Base-by-base conservation (phyloP, 2,329 filamentous ascomycete genomes). In the Fusarium goolgardi region DNA sequence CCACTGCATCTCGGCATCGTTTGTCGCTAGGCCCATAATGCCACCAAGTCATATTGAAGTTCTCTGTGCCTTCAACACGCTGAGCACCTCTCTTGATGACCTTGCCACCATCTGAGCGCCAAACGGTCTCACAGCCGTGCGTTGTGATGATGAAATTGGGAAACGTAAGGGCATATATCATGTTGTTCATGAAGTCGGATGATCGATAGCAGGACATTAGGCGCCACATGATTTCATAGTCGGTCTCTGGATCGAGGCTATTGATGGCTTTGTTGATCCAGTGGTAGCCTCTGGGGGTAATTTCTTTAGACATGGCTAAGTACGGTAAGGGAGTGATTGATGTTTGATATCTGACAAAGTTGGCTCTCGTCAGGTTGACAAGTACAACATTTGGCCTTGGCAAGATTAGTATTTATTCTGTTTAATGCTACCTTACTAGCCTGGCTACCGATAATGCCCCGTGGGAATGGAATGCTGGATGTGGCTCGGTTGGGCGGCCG, bases 21-120 rank as follows among this genome's bases (percentile, higher is more conserved):
- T 31, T 12, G 8, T 55, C 55, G 12, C 49, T 57, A 1, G 49
- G 55, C 0, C 55, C 49, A 1, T 57, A 57, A 4, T 55, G 49
- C 49, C 55, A 57, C 55, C 55, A 57, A 3, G 55, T 57, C 55
- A 57, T 57, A 10, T 57, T 57, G 49, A 20, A 57, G 13, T 57
- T 57, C 5, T 57, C 55, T 3, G 55, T 57, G 0, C 55, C 55
- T 23, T 57, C 55, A 5, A 57, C 55, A 8, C 49, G 49, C 2
- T 57, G 55, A 0, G 55, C n/a, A 4, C 37, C 49, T 3, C 31
- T 29, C 7, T 55, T 57, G 1, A 55, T 15, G 3, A 57, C 55
- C 18, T 57, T 57, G 37, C 55, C 55, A 3, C 55, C 55, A 10
- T 57, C 55, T 25, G 39, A 55, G 6, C 55, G 55, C 49, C 49